Evolutionary conservation across 371 early-diverging fungal genomes (phyloP), one percentile per base, ranked within the genome.

Genomic region (Nematocida major): DNA sequence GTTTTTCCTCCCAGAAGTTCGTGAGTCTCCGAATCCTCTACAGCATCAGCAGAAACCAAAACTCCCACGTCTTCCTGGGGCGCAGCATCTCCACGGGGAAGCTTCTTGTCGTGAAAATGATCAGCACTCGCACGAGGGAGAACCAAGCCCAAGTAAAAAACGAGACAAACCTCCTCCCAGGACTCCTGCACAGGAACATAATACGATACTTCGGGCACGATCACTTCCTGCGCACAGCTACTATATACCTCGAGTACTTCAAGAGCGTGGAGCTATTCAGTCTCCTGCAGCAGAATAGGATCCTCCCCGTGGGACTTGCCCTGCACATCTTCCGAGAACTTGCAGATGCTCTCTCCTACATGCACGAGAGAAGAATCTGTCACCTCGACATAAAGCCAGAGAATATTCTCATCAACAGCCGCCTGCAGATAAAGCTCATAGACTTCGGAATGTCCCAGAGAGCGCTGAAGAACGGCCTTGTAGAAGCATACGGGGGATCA

Each of bases 331-430:
- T 92, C 9, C 89, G 89, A 53, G 94, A 94, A 81, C 87, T 94
- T 83, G 81, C 92, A 67, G 87, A 88, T 62, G 95, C 92, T 9
- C 82, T 94, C 20, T 88, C 87, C 63, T 96, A 96, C 84, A 86
- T 99, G 32, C 99, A 99, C 79, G 87, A 87, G 45, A 88, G 90
- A 61, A 90, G 89, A 51, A 95, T 97, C 76, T 93, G 95, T 66
- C 99, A 99, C 84, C 88, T 97, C 66, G 93, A 96, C 83, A 93
- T 97, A 81, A 96, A 96, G 76, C 95, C 92, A 28, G 92, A 91
- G 54, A 94, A 94, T 79, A 91, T 94, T 61, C 85, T 96, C 59
- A 89, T 97, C 9, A 94, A 93, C 84, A 50, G 40, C 1, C 13
- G 47, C 11, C 15, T 67, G 3, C 69, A 82, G 26, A 79, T 85